Evolutionary conservation across 306 rosid species (phyloP), one percentile per base, ranked within the genome.

Genomic region (apple (Malus domestica)): DNA sequence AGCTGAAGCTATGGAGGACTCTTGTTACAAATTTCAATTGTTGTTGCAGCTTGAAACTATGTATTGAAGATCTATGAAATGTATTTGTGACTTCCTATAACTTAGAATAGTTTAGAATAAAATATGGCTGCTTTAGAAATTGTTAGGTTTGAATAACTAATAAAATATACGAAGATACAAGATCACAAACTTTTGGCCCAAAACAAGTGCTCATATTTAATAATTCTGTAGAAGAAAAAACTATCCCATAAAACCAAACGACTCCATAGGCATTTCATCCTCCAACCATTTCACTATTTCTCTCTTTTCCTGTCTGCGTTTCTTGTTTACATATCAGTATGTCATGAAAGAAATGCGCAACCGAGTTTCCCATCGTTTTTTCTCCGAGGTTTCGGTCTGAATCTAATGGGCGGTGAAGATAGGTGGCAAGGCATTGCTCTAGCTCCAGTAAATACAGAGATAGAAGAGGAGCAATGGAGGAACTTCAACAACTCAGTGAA

Each of bases 401-500:
- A 49, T 49, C 55, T 15, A 18, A 88, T 82, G 87, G 77, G 83
- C 19, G 68, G 65, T 68, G 86, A 73, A 57, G 72, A 63, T 23
- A 74, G 54, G 68, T 87, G 86, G 90, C 74, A 76, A 0, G 57
- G 55, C 29, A 11, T 74, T 30, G 87, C 80, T 71, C 80, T 81
- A 5, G 79, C 82, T 32, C 90, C 87, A 20, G 68, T 83, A 15
- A 73, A 70, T 74, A 60, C 89, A n/a, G 90, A 79, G 73, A 80
- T 79, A 78, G 86, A 85, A 45, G 86, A 85, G 40, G 83, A 75
- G 80, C 80, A 84, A 52, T 89, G 87, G 92, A 80, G 75, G 77
- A 83, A 82, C 13, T 87, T 87, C n/a, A 86, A 86, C 49, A 80
- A 80, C 73, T 89, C 93, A 1, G 82, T 89, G 40, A 89, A 88